Percentiles rank a stretch among this genome's conserved stretches.
Conservation (phyloP, 169 alveolate genomes). For the Ichthyophthirius multifiliis region DNA sequence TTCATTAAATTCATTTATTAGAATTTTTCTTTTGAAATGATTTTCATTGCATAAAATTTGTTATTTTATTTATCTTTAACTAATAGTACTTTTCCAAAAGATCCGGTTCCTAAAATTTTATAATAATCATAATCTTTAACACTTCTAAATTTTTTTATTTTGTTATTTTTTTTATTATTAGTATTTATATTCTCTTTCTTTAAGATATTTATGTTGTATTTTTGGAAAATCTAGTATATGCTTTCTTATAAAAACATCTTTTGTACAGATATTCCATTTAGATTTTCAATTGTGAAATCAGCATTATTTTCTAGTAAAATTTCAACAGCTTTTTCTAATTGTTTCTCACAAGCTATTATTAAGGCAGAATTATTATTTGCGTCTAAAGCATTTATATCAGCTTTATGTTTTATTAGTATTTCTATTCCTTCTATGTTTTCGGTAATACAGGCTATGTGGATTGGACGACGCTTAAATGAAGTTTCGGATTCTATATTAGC, state of each 20-base stretch:
- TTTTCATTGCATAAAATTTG: conserved; percentile 71
- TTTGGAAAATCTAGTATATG: neutral
- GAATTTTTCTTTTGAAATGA: conserved; percentile 50
- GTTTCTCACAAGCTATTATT: neutral
- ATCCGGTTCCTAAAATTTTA: conserved; percentile 21
- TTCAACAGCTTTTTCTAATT: neutral
- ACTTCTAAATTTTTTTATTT: neutral
- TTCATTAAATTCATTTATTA: conserved; percentile 37
- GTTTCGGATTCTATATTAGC: conserved; percentile 28
- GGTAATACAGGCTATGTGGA: conserved; percentile 49
- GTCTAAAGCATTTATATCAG: conserved; percentile 15
- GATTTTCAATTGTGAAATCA: neutral
- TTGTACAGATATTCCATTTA: neutral
- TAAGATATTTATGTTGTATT: neutral
- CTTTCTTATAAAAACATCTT: neutral
- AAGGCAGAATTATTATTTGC: conserved; percentile 16
- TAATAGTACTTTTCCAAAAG: conserved; percentile 34
- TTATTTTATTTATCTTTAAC: conserved; percentile 22
- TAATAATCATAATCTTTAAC: neutral
- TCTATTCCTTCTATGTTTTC: conserved; percentile 31
- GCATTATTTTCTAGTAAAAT: conserved; percentile 11
- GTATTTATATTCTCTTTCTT: too few relatives aligned
- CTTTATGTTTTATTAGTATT: conserved; percentile 16
- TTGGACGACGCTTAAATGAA: conserved; percentile 45
- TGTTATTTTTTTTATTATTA: too few relatives aligned